Evolutionary conservation across 129 eudicot genomes (phyloP).

Genomic region (Chrysanthemum makinoi): DNA sequence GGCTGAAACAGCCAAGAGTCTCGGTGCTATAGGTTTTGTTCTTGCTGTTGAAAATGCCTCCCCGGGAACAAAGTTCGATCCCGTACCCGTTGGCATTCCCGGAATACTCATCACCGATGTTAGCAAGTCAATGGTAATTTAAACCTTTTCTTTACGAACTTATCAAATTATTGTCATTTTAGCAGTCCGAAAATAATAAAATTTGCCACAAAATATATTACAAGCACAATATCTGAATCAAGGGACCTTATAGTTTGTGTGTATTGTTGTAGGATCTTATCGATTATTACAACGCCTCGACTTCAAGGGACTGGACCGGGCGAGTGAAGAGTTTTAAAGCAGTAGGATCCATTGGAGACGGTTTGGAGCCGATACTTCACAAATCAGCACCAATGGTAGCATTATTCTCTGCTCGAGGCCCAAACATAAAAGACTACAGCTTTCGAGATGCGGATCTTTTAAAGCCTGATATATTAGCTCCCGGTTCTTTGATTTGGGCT

Average conservation of each 20-base stretch:
- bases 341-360: slow-evolving; percentile 82
- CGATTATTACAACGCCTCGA: slow-evolving; percentile 81
- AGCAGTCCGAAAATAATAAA: background rate
- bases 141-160: background rate
- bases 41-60: slow-evolving; percentile 90
- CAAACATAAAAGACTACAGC: slow-evolving; percentile 92
- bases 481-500: slow-evolving; percentile 99
- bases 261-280: slow-evolving; percentile 73
- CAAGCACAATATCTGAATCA: background rate
- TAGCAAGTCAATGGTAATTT: slow-evolving; percentile 59
- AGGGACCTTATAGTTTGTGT: slow-evolving; percentile 8
- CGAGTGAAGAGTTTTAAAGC: slow-evolving; percentile 91
- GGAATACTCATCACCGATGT: slow-evolving; percentile 92
- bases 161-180: background rate
- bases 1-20: slow-evolving; percentile 74
- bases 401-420: slow-evolving; percentile 93
- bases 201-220: no score
- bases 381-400: slow-evolving; percentile 98
- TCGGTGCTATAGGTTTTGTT: slow-evolving; percentile 93
- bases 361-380: slow-evolving; percentile 74
- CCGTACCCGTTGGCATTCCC: slow-evolving; percentile 80
- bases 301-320: slow-evolving; percentile 95
- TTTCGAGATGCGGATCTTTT: slow-evolving; percentile 93
- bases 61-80: slow-evolving; percentile 96
- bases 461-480: slow-evolving; percentile 96